Evolutionary conservation across 306 rosid genomes (phyloP).

Genomic region (Medicago truncatula): DNA sequence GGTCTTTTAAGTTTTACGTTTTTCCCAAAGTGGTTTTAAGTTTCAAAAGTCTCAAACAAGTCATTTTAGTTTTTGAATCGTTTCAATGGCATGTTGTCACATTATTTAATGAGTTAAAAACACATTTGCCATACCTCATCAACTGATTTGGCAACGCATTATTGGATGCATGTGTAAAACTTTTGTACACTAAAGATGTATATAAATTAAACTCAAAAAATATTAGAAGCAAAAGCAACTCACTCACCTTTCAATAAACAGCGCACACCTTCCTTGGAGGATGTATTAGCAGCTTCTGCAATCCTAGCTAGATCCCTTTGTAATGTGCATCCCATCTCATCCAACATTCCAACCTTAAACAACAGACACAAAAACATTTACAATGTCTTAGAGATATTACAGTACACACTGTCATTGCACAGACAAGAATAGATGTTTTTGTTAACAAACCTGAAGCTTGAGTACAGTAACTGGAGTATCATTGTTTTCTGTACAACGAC

Average conservation of each 20-base stretch:
- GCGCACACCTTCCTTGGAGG: conserved; percentile 39
- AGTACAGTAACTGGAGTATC: conserved; percentile 33
- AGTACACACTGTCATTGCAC: neutral
- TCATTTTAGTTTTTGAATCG: too few species aligned
- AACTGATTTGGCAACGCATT: too few species aligned
- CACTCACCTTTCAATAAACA: conserved; percentile 43
- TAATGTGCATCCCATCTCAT: conserved; percentile 37
- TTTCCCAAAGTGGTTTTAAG: too few species aligned
- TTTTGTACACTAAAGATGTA: too few species aligned
- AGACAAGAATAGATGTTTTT: neutral
- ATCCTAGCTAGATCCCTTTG: conserved; percentile 45
- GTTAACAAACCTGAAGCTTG: conserved; percentile 48
- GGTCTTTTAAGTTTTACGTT: too few species aligned
- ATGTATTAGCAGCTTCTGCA: conserved; percentile 41
- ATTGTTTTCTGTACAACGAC: neutral
- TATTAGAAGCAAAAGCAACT: conserved; percentile 12
- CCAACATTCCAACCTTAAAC: conserved; percentile 41
- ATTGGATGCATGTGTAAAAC: too few species aligned
- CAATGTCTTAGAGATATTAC: neutral
- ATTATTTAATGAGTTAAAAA: too few species aligned
- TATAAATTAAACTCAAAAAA: neutral
- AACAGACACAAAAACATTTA: conserved; percentile 5
- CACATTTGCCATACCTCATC: too few species aligned
- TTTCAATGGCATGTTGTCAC: too few species aligned
- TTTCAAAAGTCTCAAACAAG: too few species aligned